Percentiles rank a stretch among this genome's conserved stretches.
Conservation (phyloP, 108 stramenopile species). For the Pseudonitzschia delicatissima region DNA sequence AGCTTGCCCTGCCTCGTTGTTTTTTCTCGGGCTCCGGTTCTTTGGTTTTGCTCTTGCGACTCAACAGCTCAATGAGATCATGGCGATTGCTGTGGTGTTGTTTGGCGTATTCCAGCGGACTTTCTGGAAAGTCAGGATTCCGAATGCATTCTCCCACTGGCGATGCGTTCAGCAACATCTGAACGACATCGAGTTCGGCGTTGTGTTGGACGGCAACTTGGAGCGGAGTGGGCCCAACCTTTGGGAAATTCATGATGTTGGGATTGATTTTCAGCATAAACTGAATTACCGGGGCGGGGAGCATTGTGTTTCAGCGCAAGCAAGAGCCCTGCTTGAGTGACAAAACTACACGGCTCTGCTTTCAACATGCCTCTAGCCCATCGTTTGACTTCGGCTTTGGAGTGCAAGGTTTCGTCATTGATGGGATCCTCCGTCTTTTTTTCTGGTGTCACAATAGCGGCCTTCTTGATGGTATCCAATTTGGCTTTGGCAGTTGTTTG, state of each 20-base stretch:
- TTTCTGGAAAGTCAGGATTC: slow-evolving; percentile 15
- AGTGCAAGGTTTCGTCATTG: not conserved
- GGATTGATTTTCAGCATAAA: slow-evolving; percentile 35
- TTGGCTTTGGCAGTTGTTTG: not conserved
- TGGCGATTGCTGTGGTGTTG: slow-evolving; percentile 15
- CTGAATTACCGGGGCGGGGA: slow-evolving; percentile 12
- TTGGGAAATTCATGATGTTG: slow-evolving; percentile 29
- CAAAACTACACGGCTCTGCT: slow-evolving; percentile 1
- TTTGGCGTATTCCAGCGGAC: slow-evolving; percentile 42
- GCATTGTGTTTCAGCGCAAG: slow-evolving; percentile 19
- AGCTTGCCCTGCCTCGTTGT: too few species aligned
- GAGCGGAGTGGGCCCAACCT: slow-evolving; percentile 36
- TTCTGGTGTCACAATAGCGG: not conserved
- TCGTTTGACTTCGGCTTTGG: not conserved
- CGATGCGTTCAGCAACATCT: slow-evolving; percentile 28
- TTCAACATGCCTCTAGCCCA: not conserved
- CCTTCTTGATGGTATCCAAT: not conserved
- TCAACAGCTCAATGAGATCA: slow-evolving; percentile 38
- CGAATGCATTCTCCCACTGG: slow-evolving; percentile 33
- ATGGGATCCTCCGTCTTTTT: not conserved
- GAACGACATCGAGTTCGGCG: slow-evolving; percentile 20
- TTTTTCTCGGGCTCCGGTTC: slow-evolving; percentile 6
- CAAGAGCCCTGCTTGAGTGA: not conserved
- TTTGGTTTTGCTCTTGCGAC: slow-evolving; percentile 31
- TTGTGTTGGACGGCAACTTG: slow-evolving; percentile 36